Evolutionary conservation across 768 basidiomycete genomes (phyloP).

Genomic region (Pseudohyphozyma bogoriensis): DNA sequence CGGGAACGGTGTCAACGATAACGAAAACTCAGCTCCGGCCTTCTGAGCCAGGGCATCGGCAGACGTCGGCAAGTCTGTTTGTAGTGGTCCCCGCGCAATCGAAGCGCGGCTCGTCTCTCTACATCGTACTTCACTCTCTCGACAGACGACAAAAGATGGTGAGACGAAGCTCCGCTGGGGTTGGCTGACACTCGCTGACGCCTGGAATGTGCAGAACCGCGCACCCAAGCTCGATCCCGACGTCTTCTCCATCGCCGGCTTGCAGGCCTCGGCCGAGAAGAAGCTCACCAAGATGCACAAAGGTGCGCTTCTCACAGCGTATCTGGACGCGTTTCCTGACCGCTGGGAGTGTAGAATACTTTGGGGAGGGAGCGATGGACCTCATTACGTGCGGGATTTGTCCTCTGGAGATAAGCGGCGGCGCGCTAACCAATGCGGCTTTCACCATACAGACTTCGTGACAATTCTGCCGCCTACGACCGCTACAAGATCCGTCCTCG

Average conservation of each 20-base stretch:
- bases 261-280: conserved; percentile 5
- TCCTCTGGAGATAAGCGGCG: too few relatives aligned
- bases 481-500: conserved; percentile 21
- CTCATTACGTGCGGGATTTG: conserved; percentile 3
- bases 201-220: conserved; percentile 3
- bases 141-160: too few relatives aligned
- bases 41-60: too few relatives aligned
- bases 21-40: too few relatives aligned
- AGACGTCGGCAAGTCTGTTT: too few relatives aligned
- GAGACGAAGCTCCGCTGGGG: too few relatives aligned
- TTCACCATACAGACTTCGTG: too few relatives aligned
- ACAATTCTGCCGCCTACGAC: conserved; percentile 18
- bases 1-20: too few relatives aligned
- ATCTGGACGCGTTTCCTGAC: neutral
- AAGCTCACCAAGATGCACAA: conserved; percentile 12
- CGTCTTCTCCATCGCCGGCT: conserved; percentile 11
- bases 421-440: too few relatives aligned
- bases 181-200: neutral
- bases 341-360: neutral
- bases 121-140: too few relatives aligned
- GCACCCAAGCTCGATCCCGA: conserved; percentile 9
- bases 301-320: neutral
- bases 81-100: too few relatives aligned
- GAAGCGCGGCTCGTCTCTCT: too few relatives aligned
- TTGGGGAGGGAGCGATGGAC: neutral